Conservation (phyloP, 768 basidiomycete species). For the Auricularia cornea region DNA sequence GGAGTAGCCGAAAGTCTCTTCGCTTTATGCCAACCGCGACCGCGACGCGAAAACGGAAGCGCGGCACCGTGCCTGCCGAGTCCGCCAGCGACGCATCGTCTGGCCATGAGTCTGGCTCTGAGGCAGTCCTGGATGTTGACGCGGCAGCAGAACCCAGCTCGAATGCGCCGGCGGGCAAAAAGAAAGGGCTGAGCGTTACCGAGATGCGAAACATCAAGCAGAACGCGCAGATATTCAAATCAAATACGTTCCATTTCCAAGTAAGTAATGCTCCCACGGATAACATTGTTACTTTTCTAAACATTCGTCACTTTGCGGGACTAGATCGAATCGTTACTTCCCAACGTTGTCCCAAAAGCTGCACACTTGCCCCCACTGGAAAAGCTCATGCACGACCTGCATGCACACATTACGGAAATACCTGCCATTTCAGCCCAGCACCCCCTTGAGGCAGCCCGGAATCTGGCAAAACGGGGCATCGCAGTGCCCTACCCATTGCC, state of each 20-base stretch:
- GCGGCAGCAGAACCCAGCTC: neutral
- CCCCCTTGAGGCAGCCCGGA: conserved; percentile 49
- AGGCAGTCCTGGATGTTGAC: neutral
- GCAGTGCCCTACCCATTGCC: conserved; percentile 65
- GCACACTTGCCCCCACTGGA: conserved; percentile 52
- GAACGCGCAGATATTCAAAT: conserved; percentile 64
- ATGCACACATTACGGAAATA: conserved; percentile 53
- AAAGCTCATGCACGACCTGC: conserved; percentile 57
- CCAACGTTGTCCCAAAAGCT: conserved; percentile 62
- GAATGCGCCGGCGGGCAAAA: neutral
- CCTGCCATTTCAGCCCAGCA: conserved; percentile 50
- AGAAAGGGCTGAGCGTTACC: conserved; percentile 1
- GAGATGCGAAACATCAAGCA: conserved; percentile 69
- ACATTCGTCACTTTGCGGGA: neutral
- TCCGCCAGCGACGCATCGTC: neutral
- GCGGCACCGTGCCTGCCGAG: neutral
- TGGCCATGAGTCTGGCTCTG: neutral
- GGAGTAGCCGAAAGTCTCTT: too few relatives aligned
- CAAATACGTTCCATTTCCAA: conserved; percentile 79
- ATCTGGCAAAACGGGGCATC: conserved; percentile 43
- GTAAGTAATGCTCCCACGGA: conserved; percentile 27
- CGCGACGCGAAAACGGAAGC: neutral
- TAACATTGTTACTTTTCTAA: neutral
- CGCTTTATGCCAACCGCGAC: neutral
- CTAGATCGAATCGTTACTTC: conserved; percentile 43